Evolutionary conservation across 495 filamentous ascomycete genomes (phyloP), one percentile per base, ranked within the genome.

Genomic region (Staphylotrichum tortipilum): DNA sequence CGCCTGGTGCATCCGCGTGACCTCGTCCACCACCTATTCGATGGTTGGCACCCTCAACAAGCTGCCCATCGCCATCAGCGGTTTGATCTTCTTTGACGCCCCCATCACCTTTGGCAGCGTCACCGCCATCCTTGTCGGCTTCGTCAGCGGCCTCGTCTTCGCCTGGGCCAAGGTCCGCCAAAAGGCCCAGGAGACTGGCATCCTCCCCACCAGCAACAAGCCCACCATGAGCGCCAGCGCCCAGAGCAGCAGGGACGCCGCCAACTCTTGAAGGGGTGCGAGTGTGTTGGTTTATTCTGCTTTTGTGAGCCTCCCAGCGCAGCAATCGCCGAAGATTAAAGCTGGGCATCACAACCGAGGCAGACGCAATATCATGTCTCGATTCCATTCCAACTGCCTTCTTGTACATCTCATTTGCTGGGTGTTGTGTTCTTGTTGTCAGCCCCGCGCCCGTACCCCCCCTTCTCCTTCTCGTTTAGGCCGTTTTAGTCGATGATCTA

Each of bases 11-110:
- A 91, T 98, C 55, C 92, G 92, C 56, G 85, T 95, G 49, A 95
- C 92, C 14, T 90, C 87, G 2, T 94, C 89, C 7, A 96, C 92
- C 29, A 98, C 91, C 5, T 98, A 98, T 73, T 90, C 85, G 26
- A 96, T 98, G 92, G 92, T 96, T 46, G 92, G 92, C 53, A 86
- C 91, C 22, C 78, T 98, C 54, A 98, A 98, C 79, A 98, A 98
- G 74, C 81, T 98, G 14, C 92, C 92, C 17, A 87, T 98, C 57
- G 92, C 92, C 24, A 39, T 98, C 57, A 86, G 81, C 44, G 92
- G 92, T 37, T 75, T 98, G 29, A 67, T 98, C 54, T 98, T 98
- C 76, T 98, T 98, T 71, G 80, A 92, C 56, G 89, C 89, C 0
- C 88, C 92, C 0, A 82, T 94, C 62, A 98, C 91, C n/a, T 78